phyloP scores from a whole-genome alignment of 2,329 filamentous ascomycete species.

The Aureobasidium vineae region DNA sequence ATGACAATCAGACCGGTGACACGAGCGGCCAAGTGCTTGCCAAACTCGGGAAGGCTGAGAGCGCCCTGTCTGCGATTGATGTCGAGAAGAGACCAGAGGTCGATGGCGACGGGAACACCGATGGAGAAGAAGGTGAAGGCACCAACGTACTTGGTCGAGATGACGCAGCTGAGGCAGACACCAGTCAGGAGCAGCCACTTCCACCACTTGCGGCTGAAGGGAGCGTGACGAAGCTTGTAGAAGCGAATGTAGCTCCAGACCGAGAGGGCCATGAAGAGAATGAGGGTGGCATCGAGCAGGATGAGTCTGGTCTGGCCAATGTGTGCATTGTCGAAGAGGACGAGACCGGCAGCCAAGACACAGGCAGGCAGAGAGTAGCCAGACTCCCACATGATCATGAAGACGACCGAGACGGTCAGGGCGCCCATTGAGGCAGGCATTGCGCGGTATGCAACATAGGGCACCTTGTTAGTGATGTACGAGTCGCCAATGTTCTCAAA shows the following conservation, averaged over 20 bases:
- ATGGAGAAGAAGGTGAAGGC: conserved; percentile 97
- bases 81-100: conserved; percentile 92
- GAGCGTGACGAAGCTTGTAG: conserved; percentile 87
- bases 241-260: conserved; percentile 94
- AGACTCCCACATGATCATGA: conserved; percentile 99
- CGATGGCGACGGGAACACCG: conserved; percentile 87
- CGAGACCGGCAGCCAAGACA: conserved; percentile 76
- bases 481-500: conserved; percentile 99
- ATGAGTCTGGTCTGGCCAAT: conserved; percentile 96
- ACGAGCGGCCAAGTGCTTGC: conserved; percentile 85
- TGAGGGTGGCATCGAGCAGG: conserved; percentile 87
- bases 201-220: conserved; percentile 98
- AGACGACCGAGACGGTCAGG: conserved; percentile 88
- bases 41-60: conserved; percentile 75
- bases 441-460: conserved; percentile 92
- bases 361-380: conserved; percentile 94
- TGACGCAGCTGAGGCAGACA: conserved; percentile 92
- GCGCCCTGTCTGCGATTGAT: conserved; percentile 79
- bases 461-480: conserved; percentile 94
- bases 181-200: conserved; percentile 97
- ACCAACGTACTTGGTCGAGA: conserved; percentile 97
- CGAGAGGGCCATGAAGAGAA: conserved; percentile 94
- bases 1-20: conserved; percentile 82
- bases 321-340: conserved; percentile 96
- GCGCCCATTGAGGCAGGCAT: conserved; percentile 90